phyloP scores from a whole-genome alignment of 192 early-diverging fungal genomes.

The Backusella luteola region DNA sequence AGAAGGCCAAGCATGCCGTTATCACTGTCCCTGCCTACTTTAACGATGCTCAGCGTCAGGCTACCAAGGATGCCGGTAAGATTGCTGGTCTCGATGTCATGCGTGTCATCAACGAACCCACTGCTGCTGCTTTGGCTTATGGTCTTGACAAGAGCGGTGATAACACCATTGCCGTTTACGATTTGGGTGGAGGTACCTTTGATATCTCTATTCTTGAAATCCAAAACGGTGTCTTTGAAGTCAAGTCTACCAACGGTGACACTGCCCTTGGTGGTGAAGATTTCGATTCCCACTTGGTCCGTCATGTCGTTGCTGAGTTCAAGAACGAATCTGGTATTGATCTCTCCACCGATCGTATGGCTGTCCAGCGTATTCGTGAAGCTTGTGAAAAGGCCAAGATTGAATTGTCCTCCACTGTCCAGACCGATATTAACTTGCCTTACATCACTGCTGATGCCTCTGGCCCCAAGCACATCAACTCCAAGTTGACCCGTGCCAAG shows the following conservation, averaged over 20 bases:
- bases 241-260: constrained; percentile 90
- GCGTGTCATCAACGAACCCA: constrained; percentile 86
- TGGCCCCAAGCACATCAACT: constrained; percentile 96
- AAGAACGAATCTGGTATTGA: constrained; percentile 83
- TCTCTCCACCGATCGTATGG: constrained; percentile 81
- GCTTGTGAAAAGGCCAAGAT: constrained; percentile 94
- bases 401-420: constrained; percentile 81
- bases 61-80: constrained; percentile 81
- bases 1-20: constrained; percentile 83
- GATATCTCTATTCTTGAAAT: constrained; percentile 91
- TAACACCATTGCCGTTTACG: constrained; percentile 82
- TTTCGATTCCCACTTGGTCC: constrained; percentile 60
- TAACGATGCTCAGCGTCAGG: constrained; percentile 85
- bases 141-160: constrained; percentile 69
- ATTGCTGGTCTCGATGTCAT: constrained; percentile 82
- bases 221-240: constrained; percentile 88
- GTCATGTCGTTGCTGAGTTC: constrained; percentile 75
- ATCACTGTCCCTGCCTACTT: constrained; percentile 94
- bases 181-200: constrained; percentile 92
- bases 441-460: constrained; percentile 88
- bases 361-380: constrained; percentile 87
- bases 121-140: constrained; percentile 84
- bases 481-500: constrained; percentile 80
- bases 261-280: constrained; percentile 65
- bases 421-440: constrained; percentile 96